These are phyloP conservation scores for Calonectria hongkongensis DNA, from an alignment of 2,329 filamentous ascomycete genomes.

Conservation along the genomic window DNA sequence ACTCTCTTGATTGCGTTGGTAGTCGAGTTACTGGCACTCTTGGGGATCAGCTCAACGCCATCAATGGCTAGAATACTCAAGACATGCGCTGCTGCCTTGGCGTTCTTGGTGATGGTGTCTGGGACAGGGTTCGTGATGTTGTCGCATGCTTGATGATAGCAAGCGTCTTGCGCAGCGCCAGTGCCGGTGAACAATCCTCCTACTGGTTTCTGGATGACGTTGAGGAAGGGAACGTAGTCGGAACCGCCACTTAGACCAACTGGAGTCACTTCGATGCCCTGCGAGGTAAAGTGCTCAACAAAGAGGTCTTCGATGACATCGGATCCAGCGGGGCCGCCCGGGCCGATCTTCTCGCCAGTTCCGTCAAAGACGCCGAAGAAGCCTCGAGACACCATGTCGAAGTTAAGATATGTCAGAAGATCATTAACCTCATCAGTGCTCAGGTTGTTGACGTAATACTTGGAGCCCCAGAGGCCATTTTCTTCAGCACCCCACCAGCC, in stretches of 20 bases:
- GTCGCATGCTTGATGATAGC: constrained; percentile 62
- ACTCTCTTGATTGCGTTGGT: constrained; percentile 44
- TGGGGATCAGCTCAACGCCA: constrained; percentile 51
- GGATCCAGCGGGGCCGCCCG: constrained; percentile 58
- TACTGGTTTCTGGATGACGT: constrained; percentile 70
- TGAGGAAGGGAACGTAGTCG: constrained; percentile 77
- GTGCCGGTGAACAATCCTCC: constrained; percentile 76
- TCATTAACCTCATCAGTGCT: constrained; percentile 56
- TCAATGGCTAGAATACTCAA: constrained; percentile 51
- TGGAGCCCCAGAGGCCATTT: constrained; percentile 60
- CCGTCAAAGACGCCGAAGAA: constrained; percentile 62
- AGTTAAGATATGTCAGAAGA: constrained; percentile 63
- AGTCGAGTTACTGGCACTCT: constrained; percentile 47
- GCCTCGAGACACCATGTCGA: constrained; percentile 63
- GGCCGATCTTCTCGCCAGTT: constrained; percentile 60
- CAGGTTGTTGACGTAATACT: constrained; percentile 62
- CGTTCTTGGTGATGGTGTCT: constrained; percentile 57
- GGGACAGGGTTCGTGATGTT: constrained; percentile 61
- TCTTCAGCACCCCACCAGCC: constrained; percentile 69
- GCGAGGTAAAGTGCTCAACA: constrained; percentile 55
- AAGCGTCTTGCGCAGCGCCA: constrained; percentile 51
- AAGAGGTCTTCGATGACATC: constrained; percentile 60
- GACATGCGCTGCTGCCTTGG: constrained; percentile 69
- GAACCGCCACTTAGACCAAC: constrained; percentile 66
- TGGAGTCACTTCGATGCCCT: constrained; percentile 58